Base-by-base conservation (phyloP, 2,329 filamentous ascomycete species). In the Botryotinia narcissicola region DNA sequence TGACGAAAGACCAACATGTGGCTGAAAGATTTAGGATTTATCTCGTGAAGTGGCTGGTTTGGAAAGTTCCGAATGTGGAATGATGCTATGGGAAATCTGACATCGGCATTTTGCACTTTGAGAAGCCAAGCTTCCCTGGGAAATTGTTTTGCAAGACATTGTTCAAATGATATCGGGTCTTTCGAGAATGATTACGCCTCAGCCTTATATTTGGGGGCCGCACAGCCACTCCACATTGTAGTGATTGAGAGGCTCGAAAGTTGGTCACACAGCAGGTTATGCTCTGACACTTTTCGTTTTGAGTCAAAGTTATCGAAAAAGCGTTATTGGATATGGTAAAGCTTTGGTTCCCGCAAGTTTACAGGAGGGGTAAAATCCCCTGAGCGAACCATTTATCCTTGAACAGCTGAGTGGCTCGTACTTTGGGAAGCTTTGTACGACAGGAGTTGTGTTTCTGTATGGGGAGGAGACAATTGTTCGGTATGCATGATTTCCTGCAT, bases 11-110 rank as follows among this genome's bases (percentile, higher is more conserved):
- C 12, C 6, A 12, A 40, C 7, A 40, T 29, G 46, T 68, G 64
- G 35, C 46, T 48, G 63, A 48, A 48, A 40, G 16, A 14, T 7
- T 40, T 9, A n/a, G 40, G 32, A 54, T 54, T 12, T 54, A 42
- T 64, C 29, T 44, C 10, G n/a, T 16, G 22, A 54, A 51, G 35
- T 68, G 64, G 64, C 32, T 68, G 20, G 64, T 54, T 67, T 51
- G 64, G 32, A 67, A 54, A 67, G 46, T 67, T 67, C 64, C 46
- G 46, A 67, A 67, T 20, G 64, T 20, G 63, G 37, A 67, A 67
- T 29, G 25, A 54, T 68, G 35, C 35, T 57, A 22, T 42, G n/a
- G 20, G 35, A 68, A 68, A 57, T 68, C 66, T 57, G 22, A 68
- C 48, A 37, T 68, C 25, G 57, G 66, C 48, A 42, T 42, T 42